Conservation (phyloP, 2,329 filamentous ascomycete genomes). For the Cladosporium sp. region DNA sequence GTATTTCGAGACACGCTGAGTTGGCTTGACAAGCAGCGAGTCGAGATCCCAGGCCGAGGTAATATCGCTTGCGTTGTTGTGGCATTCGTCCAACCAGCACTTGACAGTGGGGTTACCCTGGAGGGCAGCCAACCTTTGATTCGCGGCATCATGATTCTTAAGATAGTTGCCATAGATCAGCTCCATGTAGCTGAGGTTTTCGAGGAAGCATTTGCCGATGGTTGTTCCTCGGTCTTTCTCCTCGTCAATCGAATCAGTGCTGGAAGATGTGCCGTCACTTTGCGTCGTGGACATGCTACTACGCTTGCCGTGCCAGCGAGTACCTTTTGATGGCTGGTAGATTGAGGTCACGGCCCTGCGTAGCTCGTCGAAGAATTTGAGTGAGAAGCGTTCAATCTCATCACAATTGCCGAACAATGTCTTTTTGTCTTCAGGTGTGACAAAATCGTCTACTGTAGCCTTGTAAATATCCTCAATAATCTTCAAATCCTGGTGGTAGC, state of each 20-base stretch:
- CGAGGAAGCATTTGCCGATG: slow-evolving; percentile 56
- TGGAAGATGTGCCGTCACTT: slow-evolving; percentile 30
- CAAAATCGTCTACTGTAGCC: slow-evolving; percentile 71
- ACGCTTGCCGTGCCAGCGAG: slow-evolving; percentile 51
- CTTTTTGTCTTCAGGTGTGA: slow-evolving; percentile 80
- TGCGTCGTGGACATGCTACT: slow-evolving; percentile 44
- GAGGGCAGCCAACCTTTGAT: slow-evolving; percentile 54
- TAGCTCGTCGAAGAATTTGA: slow-evolving; percentile 70
- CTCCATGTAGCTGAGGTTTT: slow-evolving; percentile 57
- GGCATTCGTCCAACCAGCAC: slow-evolving; percentile 90
- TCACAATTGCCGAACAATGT: slow-evolving; percentile 89
- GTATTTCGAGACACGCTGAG: slow-evolving; percentile 92
- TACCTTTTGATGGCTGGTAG: slow-evolving; percentile 62
- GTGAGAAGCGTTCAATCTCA: slow-evolving; percentile 83
- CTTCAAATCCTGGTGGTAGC: slow-evolving; percentile 92
- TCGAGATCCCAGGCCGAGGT: slow-evolving; percentile 94
- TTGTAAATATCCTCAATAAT: slow-evolving; percentile 98
- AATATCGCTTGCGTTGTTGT: slow-evolving; percentile 84
- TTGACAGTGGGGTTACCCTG: slow-evolving; percentile 58
- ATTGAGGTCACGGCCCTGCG: slow-evolving; percentile 76
- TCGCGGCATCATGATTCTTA: slow-evolving; percentile 61
- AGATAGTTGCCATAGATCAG: slow-evolving; percentile 62
- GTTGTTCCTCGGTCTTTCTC: slow-evolving; percentile 57
- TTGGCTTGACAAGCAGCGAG: slow-evolving; percentile 93
- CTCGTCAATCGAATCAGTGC: slow-evolving; percentile 36